phyloP scores from a whole-genome alignment of 345 rosid species.

The Clausena lansium region DNA sequence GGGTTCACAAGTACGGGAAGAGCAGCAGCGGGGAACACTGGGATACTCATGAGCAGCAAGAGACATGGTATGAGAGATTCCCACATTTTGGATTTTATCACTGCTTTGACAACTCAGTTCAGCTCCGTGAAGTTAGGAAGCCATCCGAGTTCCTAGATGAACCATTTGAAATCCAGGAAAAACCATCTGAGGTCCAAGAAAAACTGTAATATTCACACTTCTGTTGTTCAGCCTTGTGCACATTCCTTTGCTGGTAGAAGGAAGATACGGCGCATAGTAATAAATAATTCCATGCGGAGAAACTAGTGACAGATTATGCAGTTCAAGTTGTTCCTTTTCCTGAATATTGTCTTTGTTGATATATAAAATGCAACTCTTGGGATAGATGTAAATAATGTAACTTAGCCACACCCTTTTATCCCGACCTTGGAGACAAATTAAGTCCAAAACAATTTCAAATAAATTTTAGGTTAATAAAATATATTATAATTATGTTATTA shows the following conservation, averaged over 20 bases:
- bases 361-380: background rate
- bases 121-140: conserved; percentile 69
- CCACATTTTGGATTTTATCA: conserved; percentile 93
- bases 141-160: conserved; percentile 45
- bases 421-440: too few relatives aligned
- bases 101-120: conserved; percentile 83
- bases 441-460: too few relatives aligned
- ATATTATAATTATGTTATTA: too few relatives aligned
- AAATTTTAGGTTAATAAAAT: too few relatives aligned
- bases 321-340: background rate
- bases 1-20: conserved; percentile 96
- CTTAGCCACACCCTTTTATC: too few relatives aligned
- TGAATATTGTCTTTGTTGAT: background rate
- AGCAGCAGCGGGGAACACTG: conserved; percentile 96
- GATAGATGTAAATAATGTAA: too few relatives aligned
- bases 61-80: conserved; percentile 93
- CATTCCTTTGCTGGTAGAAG: background rate
- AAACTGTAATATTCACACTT: conserved; percentile 7
- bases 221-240: background rate
- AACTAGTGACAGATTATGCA: background rate
- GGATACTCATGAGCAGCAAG: conserved; percentile 76
- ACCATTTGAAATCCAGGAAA: background rate
- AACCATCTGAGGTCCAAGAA: background rate
- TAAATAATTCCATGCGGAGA: background rate
- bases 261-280: background rate